Evolutionary conservation across 345 rosid species (phyloP).

Genomic region (Durio zibethinus): DNA sequence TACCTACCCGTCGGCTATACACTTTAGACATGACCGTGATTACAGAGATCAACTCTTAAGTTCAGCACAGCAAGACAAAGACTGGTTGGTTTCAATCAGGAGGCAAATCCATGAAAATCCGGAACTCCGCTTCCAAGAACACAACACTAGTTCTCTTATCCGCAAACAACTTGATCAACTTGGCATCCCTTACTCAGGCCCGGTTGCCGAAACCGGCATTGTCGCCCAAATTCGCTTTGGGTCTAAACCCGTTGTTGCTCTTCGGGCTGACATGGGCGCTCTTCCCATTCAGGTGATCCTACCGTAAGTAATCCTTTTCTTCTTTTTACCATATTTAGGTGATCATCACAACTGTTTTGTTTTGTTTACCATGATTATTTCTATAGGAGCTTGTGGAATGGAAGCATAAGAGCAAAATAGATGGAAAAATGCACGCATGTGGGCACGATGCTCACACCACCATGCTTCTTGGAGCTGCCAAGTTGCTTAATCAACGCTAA

Average conservation of each 20-base stretch:
- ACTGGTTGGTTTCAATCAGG: conserved; percentile 60
- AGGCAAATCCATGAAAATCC: conserved; percentile 85
- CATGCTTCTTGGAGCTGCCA: conserved; percentile 92
- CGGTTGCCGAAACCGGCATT: conserved; percentile 65
- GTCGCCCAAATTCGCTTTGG: conserved; percentile 75
- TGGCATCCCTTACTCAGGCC: conserved; percentile 55
- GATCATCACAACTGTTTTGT: not conserved
- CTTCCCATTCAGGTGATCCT: conserved; percentile 53
- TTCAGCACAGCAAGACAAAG: conserved; percentile 44
- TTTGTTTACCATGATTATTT: not conserved
- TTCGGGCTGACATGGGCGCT: conserved; percentile 89
- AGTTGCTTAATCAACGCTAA: conserved; percentile 68
- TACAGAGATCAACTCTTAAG: conserved; percentile 33
- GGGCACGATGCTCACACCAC: conserved; percentile 86
- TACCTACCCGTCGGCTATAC: not conserved
- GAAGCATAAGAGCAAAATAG: conserved; percentile 78
- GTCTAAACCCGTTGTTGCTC: conserved; percentile 66
- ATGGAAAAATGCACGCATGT: conserved; percentile 84
- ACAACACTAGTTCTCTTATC: conserved; percentile 70
- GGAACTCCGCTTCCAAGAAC: conserved; percentile 66
- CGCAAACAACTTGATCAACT: conserved; percentile 59
- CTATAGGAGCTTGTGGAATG: conserved; percentile 75
- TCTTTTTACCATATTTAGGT: conserved; percentile 1
- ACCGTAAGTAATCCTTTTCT: not conserved
- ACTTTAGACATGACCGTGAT: conserved; percentile 21